Base-by-base conservation (phyloP, 441 rosid species). In the Pelargonium fulgidum region DNA sequence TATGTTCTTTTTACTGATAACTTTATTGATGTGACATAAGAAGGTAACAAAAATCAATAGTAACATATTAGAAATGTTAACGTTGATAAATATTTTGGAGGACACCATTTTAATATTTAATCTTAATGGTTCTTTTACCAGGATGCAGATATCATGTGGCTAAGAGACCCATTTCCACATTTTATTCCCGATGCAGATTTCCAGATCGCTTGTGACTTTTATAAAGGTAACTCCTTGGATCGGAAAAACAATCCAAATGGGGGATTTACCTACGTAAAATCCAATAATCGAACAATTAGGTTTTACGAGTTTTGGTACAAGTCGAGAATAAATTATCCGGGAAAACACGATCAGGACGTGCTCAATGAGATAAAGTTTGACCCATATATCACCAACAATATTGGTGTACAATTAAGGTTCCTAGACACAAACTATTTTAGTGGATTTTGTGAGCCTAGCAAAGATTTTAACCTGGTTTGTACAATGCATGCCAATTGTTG, bases 401-500 rank as follows among this genome's bases (percentile, higher is more conserved):
- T 71, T 12, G 67, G 70, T 3, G 47, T 78, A 9, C 52, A 5
- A 58, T 67, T 78, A 59, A 74, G 65, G 61, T 78, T 78, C 33
- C 67, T 78, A 2, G 78, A 78, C 70, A 78, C 81, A 2, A 64
- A 36, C 24, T 71, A 63, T 14, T 58, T 74, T 3, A 73, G 73
- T 12, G 81, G 81, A 39, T 78, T 78, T 66, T 78, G 81, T 7
- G 33, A 78, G 72, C n/a, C 33, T 1, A 26, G 67, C 56, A 41
- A 33, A 66, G 75, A 78, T 58, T 52, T 74, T 63, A 71, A 65
- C 64, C 13, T 42, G n/a, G 72, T 74, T 12, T 74, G 78, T 44
- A 78, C 78, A 7, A 68, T 78, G 75, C 81, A 78, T n/a, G 81
- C 81, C 50, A 78, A 78, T 70, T 78, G 81, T 58, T 78, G 81